Evolutionary conservation across 2,329 filamentous ascomycete species (phyloP).

Genomic region (Cephalotrichum gorgonifer): DNA sequence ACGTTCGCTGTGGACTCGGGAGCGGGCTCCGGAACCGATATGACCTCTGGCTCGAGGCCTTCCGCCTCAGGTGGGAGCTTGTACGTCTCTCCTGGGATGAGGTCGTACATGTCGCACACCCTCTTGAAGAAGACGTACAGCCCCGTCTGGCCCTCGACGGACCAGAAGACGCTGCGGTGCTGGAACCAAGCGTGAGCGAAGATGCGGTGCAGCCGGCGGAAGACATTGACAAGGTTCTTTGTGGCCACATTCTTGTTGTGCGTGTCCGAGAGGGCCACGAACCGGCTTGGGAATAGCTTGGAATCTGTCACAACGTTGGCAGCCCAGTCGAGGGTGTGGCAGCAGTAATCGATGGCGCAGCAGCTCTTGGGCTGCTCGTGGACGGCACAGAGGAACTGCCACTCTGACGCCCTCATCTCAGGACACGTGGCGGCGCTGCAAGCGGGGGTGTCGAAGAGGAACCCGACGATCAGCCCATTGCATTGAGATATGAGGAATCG

Average conservation of each 20-base stretch:
- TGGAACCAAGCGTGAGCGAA: slow-evolving; percentile 99
- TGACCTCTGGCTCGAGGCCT: slow-evolving; percentile 47
- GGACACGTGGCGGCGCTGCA: slow-evolving; percentile 86
- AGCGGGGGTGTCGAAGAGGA: slow-evolving; percentile 82
- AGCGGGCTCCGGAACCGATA: background rate
- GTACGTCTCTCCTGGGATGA: slow-evolving; percentile 90
- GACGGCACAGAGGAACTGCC: slow-evolving; percentile 97
- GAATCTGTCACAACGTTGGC: slow-evolving; percentile 88
- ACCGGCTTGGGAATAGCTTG: slow-evolving; percentile 87
- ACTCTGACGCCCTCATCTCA: slow-evolving; percentile 97
- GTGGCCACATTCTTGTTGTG: slow-evolving; percentile 55
- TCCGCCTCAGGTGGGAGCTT: slow-evolving; percentile 91
- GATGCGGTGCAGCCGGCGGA: slow-evolving; percentile 86
- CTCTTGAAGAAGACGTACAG: slow-evolving; percentile 96
- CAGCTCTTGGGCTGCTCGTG: slow-evolving; percentile 95
- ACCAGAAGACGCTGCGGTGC: slow-evolving; percentile 90
- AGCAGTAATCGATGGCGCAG: slow-evolving; percentile 98
- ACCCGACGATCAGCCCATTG: slow-evolving; percentile 83
- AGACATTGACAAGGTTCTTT: slow-evolving; percentile 88
- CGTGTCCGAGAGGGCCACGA: slow-evolving; percentile 45
- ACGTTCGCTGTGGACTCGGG: slow-evolving; percentile 17
- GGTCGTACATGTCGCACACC: slow-evolving; percentile 82
- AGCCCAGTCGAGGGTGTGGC: slow-evolving; percentile 96
- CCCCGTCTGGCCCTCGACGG: slow-evolving; percentile 80
- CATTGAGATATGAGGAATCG: slow-evolving; percentile 92